Conservation (phyloP, 371 early-diverging fungal species). For the Dinochytrium kinnereticum region DNA sequence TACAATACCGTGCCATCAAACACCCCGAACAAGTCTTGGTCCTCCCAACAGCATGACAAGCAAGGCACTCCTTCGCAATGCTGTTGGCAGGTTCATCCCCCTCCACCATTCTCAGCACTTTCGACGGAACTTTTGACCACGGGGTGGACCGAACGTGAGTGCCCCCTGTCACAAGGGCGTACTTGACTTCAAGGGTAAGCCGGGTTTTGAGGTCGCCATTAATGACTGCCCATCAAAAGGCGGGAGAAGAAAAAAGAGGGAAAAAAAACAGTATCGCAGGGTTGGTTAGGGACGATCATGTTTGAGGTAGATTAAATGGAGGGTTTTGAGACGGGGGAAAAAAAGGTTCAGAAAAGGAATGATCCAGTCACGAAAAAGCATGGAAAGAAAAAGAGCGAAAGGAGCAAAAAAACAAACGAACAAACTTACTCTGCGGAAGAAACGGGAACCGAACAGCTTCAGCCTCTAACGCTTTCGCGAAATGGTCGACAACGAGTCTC, state of each 20-base stretch:
- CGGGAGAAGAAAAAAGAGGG: neutral
- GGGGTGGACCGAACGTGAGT: constrained; percentile 27
- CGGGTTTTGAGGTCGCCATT: constrained; percentile 37
- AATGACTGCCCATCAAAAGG: constrained; percentile 28
- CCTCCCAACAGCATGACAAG: constrained; percentile 34
- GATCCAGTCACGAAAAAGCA: too few species aligned
- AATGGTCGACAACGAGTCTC: constrained; percentile 37
- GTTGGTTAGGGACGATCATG: too few species aligned
- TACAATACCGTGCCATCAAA: constrained; percentile 37
- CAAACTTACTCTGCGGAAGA: constrained; percentile 33
- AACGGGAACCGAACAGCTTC: constrained; percentile 38
- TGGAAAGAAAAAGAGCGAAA: too few species aligned
- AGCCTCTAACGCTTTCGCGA: constrained; percentile 33
- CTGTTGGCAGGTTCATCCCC: constrained; percentile 31
- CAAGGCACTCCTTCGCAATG: constrained; percentile 38
- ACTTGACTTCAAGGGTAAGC: constrained; percentile 40
- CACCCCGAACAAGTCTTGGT: constrained; percentile 41
- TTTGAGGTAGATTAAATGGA: too few species aligned
- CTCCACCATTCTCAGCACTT: constrained; percentile 32
- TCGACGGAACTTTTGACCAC: constrained; percentile 30
- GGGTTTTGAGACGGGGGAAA: neutral
- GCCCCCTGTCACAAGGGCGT: constrained; percentile 33
- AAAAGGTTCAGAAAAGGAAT: neutral
- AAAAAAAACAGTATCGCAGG: neutral
- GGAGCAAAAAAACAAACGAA: neutral